These are phyloP conservation scores for Pseudogymnoascus sp. DNA, from an alignment of 2,329 filamentous ascomycete genomes.

Conservation along the genomic window DNA sequence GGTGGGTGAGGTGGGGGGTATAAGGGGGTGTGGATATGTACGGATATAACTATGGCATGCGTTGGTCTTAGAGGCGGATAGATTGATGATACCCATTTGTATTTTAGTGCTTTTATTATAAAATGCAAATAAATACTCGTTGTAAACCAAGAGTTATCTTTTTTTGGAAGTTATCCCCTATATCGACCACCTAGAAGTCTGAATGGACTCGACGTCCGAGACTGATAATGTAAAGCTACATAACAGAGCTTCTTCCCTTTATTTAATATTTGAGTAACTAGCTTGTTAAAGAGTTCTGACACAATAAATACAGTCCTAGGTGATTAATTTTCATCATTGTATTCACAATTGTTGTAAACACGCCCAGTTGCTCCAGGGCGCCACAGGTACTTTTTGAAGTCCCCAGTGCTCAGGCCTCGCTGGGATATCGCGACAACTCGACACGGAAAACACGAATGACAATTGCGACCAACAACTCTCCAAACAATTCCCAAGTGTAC, in stretches of 20 bases:
- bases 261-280: background rate
- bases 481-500: background rate
- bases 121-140: background rate
- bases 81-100: conserved; percentile 3
- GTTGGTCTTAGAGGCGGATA: no score
- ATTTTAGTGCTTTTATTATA: background rate
- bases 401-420: background rate
- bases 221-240: background rate
- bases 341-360: background rate
- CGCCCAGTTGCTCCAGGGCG: background rate
- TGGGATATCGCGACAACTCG: conserved; percentile 1
- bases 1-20: background rate
- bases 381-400: background rate
- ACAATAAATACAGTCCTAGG: background rate
- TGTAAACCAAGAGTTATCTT: no score
- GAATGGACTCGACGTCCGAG: background rate
- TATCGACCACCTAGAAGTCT: background rate
- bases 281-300: no score
- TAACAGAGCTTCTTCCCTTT: background rate
- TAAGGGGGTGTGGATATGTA: conserved; percentile 13
- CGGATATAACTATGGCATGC: background rate
- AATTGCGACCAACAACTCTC: background rate
- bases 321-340: background rate
- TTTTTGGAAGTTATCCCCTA: no score
- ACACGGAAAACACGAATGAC: background rate